A percentile compares a stretch with the other conserved stretches of the same genome.
Conservation (phyloP, 495 filamentous ascomycete genomes). For the Tuber indicum region DNA sequence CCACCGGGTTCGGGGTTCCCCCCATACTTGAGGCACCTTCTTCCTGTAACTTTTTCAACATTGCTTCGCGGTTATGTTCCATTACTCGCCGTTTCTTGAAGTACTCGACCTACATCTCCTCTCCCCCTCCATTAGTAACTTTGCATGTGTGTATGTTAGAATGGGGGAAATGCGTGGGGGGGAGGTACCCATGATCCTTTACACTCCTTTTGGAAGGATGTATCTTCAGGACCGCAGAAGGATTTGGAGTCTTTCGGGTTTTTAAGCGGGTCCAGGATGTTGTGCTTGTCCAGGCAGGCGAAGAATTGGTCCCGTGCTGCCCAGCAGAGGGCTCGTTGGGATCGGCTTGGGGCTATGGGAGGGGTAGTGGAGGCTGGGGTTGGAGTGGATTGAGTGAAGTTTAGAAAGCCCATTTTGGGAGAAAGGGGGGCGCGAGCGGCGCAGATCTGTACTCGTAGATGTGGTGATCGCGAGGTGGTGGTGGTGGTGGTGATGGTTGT, state of each 20-base stretch:
- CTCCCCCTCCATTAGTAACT: constrained; percentile 1
- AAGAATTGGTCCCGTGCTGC: constrained; percentile 80
- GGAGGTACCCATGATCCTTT: constrained; percentile 64
- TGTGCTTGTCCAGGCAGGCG: constrained; percentile 68
- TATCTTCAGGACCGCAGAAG: constrained; percentile 45
- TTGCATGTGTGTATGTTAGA: not conserved
- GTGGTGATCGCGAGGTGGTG: not conserved
- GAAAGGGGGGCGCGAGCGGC: not conserved
- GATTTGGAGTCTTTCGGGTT: constrained; percentile 45
- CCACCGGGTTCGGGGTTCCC: constrained; percentile 38
- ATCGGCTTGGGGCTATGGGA: constrained; percentile 67
- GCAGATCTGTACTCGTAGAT: not conserved
- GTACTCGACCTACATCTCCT: constrained; percentile 68
- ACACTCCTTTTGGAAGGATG: constrained; percentile 58
- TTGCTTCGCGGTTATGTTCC: constrained; percentile 75
- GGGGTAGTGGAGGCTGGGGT: constrained; percentile 45
- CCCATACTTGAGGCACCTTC: constrained; percentile 65
- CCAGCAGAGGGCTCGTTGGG: constrained; percentile 75
- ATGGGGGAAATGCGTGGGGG: not conserved
- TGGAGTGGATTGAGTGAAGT: constrained; percentile 38
- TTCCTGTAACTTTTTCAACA: constrained; percentile 67
- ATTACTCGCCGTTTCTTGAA: constrained; percentile 94
- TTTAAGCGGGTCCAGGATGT: constrained; percentile 78
- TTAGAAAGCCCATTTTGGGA: constrained; percentile 31
- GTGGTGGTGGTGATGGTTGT: not conserved